phyloP scores from a whole-genome alignment of 2,329 filamentous ascomycete genomes.

The Phyllosticta ampelicida region DNA sequence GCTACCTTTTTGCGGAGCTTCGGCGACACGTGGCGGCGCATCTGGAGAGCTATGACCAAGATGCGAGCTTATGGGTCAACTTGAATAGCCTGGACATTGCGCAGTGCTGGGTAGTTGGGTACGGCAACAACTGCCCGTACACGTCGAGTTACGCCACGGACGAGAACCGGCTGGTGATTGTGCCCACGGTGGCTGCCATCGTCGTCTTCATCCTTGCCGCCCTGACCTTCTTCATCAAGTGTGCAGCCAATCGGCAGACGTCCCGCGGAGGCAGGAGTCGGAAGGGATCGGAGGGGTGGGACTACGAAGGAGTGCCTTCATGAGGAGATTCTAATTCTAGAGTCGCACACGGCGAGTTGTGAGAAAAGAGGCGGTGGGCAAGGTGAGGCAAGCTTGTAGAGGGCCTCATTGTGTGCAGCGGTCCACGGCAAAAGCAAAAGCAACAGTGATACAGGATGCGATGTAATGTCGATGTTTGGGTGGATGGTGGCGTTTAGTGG shows the following conservation, averaged over 20 bases:
- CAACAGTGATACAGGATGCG: background rate
- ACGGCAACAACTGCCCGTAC: constrained; percentile 50
- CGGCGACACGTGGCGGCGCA: constrained; percentile 17
- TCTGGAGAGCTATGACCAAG: constrained; percentile 14
- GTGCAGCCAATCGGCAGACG: constrained; percentile 48
- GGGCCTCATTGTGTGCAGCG: background rate
- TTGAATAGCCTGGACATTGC: constrained; percentile 48
- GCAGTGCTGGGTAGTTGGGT: constrained; percentile 51
- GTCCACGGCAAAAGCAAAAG: background rate
- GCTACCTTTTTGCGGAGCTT: constrained; percentile 34
- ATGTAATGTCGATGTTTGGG: background rate
- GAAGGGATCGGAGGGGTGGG: constrained; percentile 42
- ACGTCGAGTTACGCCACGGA: constrained; percentile 31
- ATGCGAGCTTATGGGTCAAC: constrained; percentile 42
- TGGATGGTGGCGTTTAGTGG: background rate
- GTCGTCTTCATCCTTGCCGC: constrained; percentile 51
- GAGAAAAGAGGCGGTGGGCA: background rate
- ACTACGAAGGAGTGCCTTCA: constrained; percentile 56
- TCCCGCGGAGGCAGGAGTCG: constrained; percentile 41
- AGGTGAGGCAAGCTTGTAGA: background rate
- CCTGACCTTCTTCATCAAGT: constrained; percentile 53
- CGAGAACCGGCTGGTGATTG: constrained; percentile 40
- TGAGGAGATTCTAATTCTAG: background rate
- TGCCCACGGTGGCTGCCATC: constrained; percentile 52
- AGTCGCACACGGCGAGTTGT: background rate